Base-by-base conservation (phyloP, 2,329 filamentous ascomycete genomes). In the Aureobasidium musti region DNA sequence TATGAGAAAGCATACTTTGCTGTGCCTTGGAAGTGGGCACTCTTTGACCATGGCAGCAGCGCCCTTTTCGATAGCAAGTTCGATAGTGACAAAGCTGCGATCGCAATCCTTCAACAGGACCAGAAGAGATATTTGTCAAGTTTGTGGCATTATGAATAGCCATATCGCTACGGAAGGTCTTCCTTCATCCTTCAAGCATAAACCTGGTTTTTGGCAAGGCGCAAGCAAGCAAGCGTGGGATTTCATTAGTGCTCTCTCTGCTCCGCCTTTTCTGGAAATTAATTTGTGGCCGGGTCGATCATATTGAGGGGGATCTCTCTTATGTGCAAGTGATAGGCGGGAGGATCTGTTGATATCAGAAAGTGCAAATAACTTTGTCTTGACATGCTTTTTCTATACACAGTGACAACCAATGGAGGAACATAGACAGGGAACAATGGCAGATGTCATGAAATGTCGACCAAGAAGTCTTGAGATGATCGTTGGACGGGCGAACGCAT, bases 401-500 rank as follows among this genome's bases (percentile, higher is more conserved):
- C 10, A n/a, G 5, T 8, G 10, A 37, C 35, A 2, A 56, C 47
- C 50, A 53, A 52, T 66, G 8, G 56, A 49, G 33, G 43, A 49
- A 56, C 53, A 39, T 19, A 14, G 45, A 59, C 17, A 61, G 26
- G 33, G 35, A 13, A 43, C 19, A 49, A 21, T 41, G 53, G 35
- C 59, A 63, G 21, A 19, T 63, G 45, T 63, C 60, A 50, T 47
- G 39, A 43, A 28, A 17, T 47, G 41, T 45, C 33, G 33, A 26
- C 7, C 19, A 21, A 10, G 2, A 26, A 39, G 3, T 57, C 35
- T 57, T 37, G 37, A 45, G 37, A 33, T 33, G 56, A n/a, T 35
- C 54, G 39, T 45, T 59, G 10, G 21, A 59, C 56, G 33, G 56
- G 56, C 53, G 56, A 59, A 59, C 56, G 41, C 56, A 59, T 59